Conservation (phyloP, 768 basidiomycete species). For the Leucocoprinus leucothites region DNA sequence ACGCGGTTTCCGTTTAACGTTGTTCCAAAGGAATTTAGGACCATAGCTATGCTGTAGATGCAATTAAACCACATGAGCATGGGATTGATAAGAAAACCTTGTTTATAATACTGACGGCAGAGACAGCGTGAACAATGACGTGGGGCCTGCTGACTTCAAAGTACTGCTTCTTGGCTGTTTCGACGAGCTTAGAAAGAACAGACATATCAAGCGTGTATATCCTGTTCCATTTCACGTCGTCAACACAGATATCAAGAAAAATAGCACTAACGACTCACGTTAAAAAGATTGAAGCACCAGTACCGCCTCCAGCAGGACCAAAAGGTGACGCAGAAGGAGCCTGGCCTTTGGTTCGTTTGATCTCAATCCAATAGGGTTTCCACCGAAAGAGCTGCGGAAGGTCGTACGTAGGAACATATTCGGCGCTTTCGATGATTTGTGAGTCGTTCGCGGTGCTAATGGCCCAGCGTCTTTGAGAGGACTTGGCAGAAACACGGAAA, state of each 20-base stretch:
- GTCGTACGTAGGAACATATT: constrained; percentile 38
- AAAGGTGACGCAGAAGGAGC: constrained; percentile 1
- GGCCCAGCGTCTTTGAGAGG: constrained; percentile 36
- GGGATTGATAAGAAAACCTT: background rate
- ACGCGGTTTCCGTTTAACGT: constrained; percentile 45
- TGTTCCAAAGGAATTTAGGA: constrained; percentile 38
- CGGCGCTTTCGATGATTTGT: constrained; percentile 27
- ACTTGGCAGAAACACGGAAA: constrained; percentile 36
- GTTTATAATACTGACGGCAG: constrained; percentile 21
- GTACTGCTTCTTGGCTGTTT: constrained; percentile 32
- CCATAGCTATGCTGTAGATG: constrained; percentile 32
- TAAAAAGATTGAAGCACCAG: constrained; percentile 22
- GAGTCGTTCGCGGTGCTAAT: constrained; percentile 22
- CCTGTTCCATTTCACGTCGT: constrained; percentile 25
- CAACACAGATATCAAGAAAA: constrained; percentile 14
- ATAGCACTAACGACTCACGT: constrained; percentile 26
- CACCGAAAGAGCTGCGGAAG: constrained; percentile 38
- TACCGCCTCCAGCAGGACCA: constrained; percentile 10
- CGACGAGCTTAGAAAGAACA: constrained; percentile 30
- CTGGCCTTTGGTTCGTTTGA: constrained; percentile 23
- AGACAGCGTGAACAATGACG: constrained; percentile 32
- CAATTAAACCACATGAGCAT: too few species aligned
- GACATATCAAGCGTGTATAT: constrained; percentile 38
- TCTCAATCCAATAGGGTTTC: constrained; percentile 38
- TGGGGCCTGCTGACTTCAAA: constrained; percentile 31